Conservation (phyloP, 2,329 filamentous ascomycete species). For the Tolypocladium nubicola region DNA sequence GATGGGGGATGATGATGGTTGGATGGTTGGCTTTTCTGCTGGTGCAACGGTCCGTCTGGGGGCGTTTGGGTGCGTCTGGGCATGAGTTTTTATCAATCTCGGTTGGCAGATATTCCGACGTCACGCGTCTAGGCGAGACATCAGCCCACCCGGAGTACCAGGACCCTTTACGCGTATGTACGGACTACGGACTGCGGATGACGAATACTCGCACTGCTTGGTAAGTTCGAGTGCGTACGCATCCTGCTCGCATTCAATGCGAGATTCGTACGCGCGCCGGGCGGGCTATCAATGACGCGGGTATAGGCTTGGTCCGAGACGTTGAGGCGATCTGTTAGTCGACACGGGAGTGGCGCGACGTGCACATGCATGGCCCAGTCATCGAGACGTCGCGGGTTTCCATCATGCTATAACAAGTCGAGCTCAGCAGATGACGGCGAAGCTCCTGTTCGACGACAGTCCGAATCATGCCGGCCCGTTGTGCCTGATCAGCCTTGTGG, state of each 20-base stretch:
- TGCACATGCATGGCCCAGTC: not conserved
- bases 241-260: not conserved
- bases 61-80: not conserved
- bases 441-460: not conserved
- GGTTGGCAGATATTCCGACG: conserved; percentile 1
- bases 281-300: not conserved
- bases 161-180: not conserved
- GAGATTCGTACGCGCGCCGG: not conserved
- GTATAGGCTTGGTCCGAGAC: not conserved
- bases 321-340: not conserved
- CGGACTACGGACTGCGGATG: not conserved
- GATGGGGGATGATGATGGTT: not conserved
- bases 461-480: not conserved
- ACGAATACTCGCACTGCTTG: not conserved
- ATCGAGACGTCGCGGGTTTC: not conserved
- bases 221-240: too few species aligned
- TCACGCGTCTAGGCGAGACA: conserved; percentile 1
- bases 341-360: not conserved
- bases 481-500: not conserved
- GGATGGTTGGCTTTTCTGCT: not conserved
- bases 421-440: not conserved
- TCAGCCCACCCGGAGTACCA: conserved; percentile 4
- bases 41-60: not conserved
- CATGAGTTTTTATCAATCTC: conserved; percentile 1
- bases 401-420: not conserved